Conservation (phyloP, 495 filamentous ascomycete genomes). For the Hypoxylon trugodes region DNA sequence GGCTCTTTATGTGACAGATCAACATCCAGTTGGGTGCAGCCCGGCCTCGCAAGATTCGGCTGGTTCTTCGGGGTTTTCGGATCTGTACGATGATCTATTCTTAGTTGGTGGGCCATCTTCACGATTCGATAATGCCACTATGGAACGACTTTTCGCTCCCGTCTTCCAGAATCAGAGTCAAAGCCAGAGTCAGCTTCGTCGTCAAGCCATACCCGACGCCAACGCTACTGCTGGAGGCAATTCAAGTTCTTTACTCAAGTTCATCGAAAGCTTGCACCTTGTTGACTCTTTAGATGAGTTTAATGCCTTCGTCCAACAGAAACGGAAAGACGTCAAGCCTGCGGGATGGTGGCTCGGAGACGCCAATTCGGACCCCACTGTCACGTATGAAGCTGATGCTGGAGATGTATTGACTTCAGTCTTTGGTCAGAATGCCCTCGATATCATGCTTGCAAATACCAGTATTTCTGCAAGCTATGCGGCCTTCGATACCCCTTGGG, state of each 20-base stretch:
- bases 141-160: constrained; percentile 57
- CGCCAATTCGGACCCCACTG: constrained; percentile 59
- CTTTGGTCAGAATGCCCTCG: constrained; percentile 75
- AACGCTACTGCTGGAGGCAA: background rate
- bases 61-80: constrained; percentile 21
- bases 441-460: constrained; percentile 70
- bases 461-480: constrained; percentile 73
- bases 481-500: constrained; percentile 74
- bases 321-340: constrained; percentile 73
- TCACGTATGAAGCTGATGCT: constrained; percentile 61
- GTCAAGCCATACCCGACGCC: constrained; percentile 9
- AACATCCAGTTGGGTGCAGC: constrained; percentile 65
- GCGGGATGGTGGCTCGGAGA: constrained; percentile 79
- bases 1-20: constrained; percentile 71
- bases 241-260: constrained; percentile 10
- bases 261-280: constrained; percentile 58
- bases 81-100: constrained; percentile 52
- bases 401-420: constrained; percentile 61
- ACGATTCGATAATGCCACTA: constrained; percentile 50
- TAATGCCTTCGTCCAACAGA: constrained; percentile 65
- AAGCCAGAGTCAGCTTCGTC: constrained; percentile 19
- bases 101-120: constrained; percentile 70
- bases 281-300: constrained; percentile 74
- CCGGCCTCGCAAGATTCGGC: constrained; percentile 46
- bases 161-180: constrained; percentile 36